A percentile compares a stretch with the other conserved stretches of the same genome.
Conservation (phyloP, 2,329 filamentous ascomycete genomes). For the Cadophora gregata region DNA sequence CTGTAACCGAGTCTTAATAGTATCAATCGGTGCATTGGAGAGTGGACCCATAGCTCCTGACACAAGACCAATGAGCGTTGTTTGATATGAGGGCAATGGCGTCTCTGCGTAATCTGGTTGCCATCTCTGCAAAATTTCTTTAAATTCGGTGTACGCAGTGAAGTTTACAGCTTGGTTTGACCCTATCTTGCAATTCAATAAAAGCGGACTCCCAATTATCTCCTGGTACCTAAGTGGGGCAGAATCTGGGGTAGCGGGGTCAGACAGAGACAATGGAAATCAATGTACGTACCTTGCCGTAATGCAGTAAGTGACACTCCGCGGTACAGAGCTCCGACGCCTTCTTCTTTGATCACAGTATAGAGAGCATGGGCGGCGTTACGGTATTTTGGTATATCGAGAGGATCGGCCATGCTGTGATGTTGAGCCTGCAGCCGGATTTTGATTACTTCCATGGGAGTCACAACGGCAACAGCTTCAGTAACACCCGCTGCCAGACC, state of each 20-base stretch:
- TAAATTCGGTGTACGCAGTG: constrained; percentile 95
- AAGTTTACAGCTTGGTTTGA: constrained; percentile 98
- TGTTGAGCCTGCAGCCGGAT: constrained; percentile 98
- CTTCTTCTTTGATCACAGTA: constrained; percentile 92
- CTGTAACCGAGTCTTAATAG: constrained; percentile 96
- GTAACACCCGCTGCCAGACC: constrained; percentile 93
- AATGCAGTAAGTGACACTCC: constrained; percentile 93
- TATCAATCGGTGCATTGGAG: constrained; percentile 97
- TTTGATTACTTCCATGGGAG: constrained; percentile 99
- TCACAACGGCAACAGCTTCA: constrained; percentile 94
- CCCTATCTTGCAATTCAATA: constrained; percentile 25
- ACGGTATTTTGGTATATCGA: constrained; percentile 96
- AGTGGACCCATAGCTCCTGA: constrained; percentile 94
- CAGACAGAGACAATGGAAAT: not conserved
- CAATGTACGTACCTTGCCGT: constrained; percentile 71
- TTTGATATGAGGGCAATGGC: constrained; percentile 86
- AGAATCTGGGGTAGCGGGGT: constrained; percentile 14
- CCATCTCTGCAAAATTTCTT: constrained; percentile 73
- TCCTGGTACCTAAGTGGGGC: not conserved
- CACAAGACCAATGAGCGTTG: constrained; percentile 84
- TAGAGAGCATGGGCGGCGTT: constrained; percentile 85
- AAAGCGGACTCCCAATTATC: not conserved
- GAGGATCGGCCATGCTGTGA: constrained; percentile 95
- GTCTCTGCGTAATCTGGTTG: constrained; percentile 71
- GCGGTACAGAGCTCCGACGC: constrained; percentile 84